phyloP scores from a whole-genome alignment of 305 asterid species.

The Fraxinus sp. region DNA sequence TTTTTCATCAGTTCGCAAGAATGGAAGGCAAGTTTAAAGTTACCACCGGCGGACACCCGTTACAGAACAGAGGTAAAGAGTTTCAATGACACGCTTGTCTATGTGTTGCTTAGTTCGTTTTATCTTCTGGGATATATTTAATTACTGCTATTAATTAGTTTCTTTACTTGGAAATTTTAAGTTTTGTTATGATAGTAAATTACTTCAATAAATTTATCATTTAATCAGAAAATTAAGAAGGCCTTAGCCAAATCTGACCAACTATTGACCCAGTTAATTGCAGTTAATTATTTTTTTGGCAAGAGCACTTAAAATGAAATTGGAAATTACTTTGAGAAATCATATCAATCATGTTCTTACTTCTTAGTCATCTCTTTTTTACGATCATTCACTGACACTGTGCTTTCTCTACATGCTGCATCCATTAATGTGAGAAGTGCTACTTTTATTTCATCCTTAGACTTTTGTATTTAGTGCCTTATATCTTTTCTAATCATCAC shows the following conservation, averaged over 20 bases:
- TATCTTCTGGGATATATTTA: neutral
- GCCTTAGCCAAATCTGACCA: neutral
- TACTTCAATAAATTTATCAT: neutral
- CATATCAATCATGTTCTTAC: neutral
- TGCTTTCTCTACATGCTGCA: neutral
- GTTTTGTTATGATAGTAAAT: conserved; percentile 9
- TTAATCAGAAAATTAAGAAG: neutral
- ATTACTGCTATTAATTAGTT: conserved; percentile 6
- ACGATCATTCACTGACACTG: neutral
- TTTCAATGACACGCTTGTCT: neutral
- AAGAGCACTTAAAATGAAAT: neutral
- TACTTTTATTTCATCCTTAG: neutral
- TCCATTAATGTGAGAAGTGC: neutral
- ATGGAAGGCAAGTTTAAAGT: conserved; percentile 73
- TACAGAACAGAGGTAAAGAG: conserved; percentile 75
- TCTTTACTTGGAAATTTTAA: neutral
- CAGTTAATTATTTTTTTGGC: neutral
- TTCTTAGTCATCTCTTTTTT: neutral
- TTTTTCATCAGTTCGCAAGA: conserved; percentile 65
- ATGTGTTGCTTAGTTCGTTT: neutral
- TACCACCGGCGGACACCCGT: conserved; percentile 72
- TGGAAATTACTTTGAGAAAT: neutral
- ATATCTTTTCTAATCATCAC: neutral
- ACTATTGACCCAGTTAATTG: neutral
- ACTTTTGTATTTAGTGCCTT: neutral